Evolutionary conservation across 2,329 filamentous ascomycete genomes (phyloP).

Genomic region (Cercospora sojina): DNA sequence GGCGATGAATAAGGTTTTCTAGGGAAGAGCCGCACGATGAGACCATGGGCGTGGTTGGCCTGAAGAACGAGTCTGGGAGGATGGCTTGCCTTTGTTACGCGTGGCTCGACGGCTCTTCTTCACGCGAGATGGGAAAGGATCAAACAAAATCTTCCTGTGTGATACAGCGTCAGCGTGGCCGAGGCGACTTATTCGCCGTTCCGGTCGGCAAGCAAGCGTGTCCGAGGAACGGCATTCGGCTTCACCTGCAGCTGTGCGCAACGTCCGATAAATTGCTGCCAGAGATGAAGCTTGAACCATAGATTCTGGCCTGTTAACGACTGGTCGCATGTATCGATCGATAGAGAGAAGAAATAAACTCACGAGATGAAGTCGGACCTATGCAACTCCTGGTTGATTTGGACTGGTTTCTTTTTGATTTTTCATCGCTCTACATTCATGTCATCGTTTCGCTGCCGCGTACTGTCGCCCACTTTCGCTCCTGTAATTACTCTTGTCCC

Average conservation of each 20-base stretch:
- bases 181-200: background rate
- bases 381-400: background rate
- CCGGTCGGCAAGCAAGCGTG: background rate
- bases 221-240: background rate
- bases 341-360: background rate
- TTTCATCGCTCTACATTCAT: background rate
- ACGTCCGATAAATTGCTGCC: background rate
- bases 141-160: background rate
- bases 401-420: background rate
- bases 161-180: background rate
- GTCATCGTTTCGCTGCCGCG: slow-evolving; percentile 1
- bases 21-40: slow-evolving; percentile 29
- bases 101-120: background rate
- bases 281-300: background rate
- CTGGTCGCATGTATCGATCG: background rate
- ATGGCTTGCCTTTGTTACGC: background rate
- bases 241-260: background rate
- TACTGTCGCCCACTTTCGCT: background rate
- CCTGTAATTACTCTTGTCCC: background rate
- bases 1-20: slow-evolving; percentile 73
- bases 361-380: background rate
- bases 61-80: background rate
- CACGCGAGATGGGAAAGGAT: background rate
- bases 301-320: background rate
- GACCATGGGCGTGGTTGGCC: background rate